These are phyloP conservation scores for Zychaea mexicana DNA, from an alignment of 371 early-diverging fungal species.

Conservation along the genomic window DNA sequence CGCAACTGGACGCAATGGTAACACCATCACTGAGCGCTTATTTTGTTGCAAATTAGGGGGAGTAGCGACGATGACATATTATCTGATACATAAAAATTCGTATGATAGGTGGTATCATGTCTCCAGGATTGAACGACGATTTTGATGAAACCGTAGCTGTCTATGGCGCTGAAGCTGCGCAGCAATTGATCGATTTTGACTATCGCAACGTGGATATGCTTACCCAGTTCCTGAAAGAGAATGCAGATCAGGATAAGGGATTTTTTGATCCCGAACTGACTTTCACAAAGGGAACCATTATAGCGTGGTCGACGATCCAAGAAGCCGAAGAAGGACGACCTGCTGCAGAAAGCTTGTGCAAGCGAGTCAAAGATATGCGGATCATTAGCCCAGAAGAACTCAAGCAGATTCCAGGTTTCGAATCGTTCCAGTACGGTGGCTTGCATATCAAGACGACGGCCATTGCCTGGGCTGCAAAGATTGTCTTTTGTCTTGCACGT, in stretches of 20 bases:
- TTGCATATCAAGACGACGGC: constrained; percentile 32
- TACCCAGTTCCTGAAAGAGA: constrained; percentile 24
- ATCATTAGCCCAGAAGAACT: constrained; percentile 18
- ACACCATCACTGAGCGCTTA: background rate
- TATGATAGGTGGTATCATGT: constrained; percentile 44
- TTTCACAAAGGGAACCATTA: constrained; percentile 37
- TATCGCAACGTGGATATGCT: constrained; percentile 32
- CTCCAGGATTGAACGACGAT: constrained; percentile 42
- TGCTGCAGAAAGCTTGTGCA: constrained; percentile 24
- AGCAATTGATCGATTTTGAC: constrained; percentile 38
- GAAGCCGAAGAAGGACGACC: constrained; percentile 24
- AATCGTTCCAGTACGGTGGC: constrained; percentile 31
- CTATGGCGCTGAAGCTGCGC: constrained; percentile 31
- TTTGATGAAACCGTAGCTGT: constrained; percentile 22
- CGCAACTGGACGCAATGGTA: constrained; percentile 58
- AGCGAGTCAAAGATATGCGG: constrained; percentile 8
- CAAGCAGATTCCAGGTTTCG: constrained; percentile 18
- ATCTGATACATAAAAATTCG: no score
- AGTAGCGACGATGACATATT: no score
- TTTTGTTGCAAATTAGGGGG: background rate
- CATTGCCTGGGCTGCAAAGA: constrained; percentile 44
- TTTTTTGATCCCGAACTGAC: constrained; percentile 40
- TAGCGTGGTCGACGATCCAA: constrained; percentile 26
- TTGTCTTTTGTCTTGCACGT: constrained; percentile 41
- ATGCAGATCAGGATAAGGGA: constrained; percentile 27